Evolutionary conservation across 2,329 filamentous ascomycete species (phyloP).

Genomic region (Aureobasidium musti): DNA sequence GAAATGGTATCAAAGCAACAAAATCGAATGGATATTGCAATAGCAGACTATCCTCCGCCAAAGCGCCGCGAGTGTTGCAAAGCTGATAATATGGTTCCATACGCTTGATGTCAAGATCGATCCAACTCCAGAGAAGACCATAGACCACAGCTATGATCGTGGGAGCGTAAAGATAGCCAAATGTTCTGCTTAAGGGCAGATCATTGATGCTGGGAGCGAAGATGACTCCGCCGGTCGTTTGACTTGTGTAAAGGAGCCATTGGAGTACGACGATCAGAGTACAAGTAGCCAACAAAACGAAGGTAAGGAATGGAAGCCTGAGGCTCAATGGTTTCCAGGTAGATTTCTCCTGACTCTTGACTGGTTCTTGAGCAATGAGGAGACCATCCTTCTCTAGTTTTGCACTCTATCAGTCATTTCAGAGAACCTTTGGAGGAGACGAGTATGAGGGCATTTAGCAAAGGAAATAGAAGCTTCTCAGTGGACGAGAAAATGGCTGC

Average conservation of each 20-base stretch:
- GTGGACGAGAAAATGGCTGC: neutral
- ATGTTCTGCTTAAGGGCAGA: constrained; percentile 43
- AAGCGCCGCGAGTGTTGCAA: constrained; percentile 50
- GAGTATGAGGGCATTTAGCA: neutral
- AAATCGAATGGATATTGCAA: constrained; percentile 58
- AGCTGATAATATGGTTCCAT: constrained; percentile 64
- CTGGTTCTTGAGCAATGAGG: neutral
- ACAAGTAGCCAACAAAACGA: constrained; percentile 39
- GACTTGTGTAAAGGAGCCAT: constrained; percentile 47
- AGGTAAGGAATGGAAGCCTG: constrained; percentile 1
- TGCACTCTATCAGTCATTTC: neutral
- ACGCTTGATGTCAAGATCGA: constrained; percentile 61
- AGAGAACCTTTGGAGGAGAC: neutral
- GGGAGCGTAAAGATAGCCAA: constrained; percentile 55
- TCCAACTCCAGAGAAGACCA: constrained; percentile 60
- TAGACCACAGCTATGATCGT: constrained; percentile 58
- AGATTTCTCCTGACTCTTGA: no score
- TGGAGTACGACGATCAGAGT: constrained; percentile 51
- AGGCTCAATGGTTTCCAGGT: constrained; percentile 1
- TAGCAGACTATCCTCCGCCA: constrained; percentile 51
- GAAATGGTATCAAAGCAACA: constrained; percentile 48
- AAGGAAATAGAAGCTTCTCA: neutral
- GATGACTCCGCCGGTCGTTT: constrained; percentile 47
- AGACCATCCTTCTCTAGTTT: neutral
- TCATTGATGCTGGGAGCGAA: constrained; percentile 43